phyloP scores from a whole-genome alignment of 768 basidiomycete genomes.

The Strobilomyces echinocephalus region DNA sequence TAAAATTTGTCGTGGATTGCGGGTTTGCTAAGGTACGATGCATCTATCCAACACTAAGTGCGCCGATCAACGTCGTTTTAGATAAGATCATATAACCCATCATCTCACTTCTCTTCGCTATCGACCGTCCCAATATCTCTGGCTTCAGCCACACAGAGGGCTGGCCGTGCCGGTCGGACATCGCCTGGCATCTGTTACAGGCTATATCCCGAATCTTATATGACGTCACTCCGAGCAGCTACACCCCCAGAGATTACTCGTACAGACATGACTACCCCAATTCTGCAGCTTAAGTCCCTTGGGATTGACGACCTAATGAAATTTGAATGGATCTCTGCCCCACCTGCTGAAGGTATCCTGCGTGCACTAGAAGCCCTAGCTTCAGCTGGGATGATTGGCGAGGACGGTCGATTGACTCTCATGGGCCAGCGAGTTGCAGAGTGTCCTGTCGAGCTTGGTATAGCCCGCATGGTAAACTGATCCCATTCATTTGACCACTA shows the following conservation, averaged over 20 bases:
- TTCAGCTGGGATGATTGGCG: slow-evolving; percentile 77
- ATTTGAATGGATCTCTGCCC: slow-evolving; percentile 91
- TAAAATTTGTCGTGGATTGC: slow-evolving; percentile 89
- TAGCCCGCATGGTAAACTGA: slow-evolving; percentile 80
- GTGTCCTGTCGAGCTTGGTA: slow-evolving; percentile 86
- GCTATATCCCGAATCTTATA: slow-evolving; percentile 67
- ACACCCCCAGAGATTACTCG: slow-evolving; percentile 90
- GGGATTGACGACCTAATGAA: slow-evolving; percentile 95
- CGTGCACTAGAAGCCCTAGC: slow-evolving; percentile 82
- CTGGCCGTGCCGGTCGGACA: slow-evolving; percentile 93
- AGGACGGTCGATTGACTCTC: slow-evolving; percentile 69
- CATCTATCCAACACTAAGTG: not conserved
- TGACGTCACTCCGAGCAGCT: slow-evolving; percentile 56
- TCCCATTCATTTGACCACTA: not conserved
- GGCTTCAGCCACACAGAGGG: slow-evolving; percentile 88
- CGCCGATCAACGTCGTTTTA: slow-evolving; percentile 26
- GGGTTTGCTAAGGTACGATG: slow-evolving; percentile 86
- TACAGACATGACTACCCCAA: slow-evolving; percentile 85
- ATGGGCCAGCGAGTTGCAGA: slow-evolving; percentile 88
- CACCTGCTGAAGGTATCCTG: slow-evolving; percentile 80
- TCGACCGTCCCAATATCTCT: slow-evolving; percentile 77
- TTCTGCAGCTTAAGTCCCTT: slow-evolving; percentile 90
- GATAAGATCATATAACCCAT: slow-evolving; percentile 90
- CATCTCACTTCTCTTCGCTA: slow-evolving; percentile 79
- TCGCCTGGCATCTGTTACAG: slow-evolving; percentile 90